These are phyloP conservation scores for Filobasidium wieringae DNA, from an alignment of 768 basidiomycete genomes.

Conservation along the genomic window DNA sequence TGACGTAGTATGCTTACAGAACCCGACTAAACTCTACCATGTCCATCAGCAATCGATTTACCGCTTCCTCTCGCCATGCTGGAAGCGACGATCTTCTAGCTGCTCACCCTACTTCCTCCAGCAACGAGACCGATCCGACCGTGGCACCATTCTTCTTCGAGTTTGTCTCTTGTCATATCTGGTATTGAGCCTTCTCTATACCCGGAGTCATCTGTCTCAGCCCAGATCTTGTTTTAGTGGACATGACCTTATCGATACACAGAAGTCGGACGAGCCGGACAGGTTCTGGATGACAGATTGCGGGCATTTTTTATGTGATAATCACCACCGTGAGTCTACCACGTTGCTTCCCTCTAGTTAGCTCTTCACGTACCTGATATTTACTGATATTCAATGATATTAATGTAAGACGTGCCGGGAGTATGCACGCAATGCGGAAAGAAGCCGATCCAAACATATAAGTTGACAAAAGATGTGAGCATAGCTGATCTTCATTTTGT, in stretches of 20 bases:
- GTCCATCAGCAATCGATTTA: not conserved
- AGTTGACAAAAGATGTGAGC: not conserved
- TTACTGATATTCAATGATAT: too few species aligned
- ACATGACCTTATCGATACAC: constrained; percentile 6
- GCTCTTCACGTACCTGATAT: not conserved
- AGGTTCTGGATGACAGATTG: constrained; percentile 18
- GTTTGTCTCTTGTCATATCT: constrained; percentile 13
- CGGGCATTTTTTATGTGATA: constrained; percentile 15
- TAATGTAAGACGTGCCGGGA: constrained; percentile 2
- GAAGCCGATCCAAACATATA: constrained; percentile 5
- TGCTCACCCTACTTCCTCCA: not conserved
- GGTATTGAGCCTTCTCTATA: not conserved
- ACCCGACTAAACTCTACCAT: not conserved
- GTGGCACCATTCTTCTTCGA: constrained; percentile 12
- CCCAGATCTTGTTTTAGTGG: not conserved
- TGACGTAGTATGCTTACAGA: not conserved
- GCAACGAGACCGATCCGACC: not conserved
- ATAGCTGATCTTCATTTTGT: too few species aligned
- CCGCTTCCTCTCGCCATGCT: not conserved
- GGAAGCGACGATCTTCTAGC: not conserved
- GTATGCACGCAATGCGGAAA: constrained; percentile 6
- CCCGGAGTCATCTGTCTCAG: not conserved
- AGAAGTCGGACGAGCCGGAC: not conserved
- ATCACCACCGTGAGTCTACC: constrained; percentile 6
- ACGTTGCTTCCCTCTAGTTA: not conserved